Evolutionary conservation across 805 yeast species (phyloP).

Genomic region (Wickerhamiella slavikovae): DNA sequence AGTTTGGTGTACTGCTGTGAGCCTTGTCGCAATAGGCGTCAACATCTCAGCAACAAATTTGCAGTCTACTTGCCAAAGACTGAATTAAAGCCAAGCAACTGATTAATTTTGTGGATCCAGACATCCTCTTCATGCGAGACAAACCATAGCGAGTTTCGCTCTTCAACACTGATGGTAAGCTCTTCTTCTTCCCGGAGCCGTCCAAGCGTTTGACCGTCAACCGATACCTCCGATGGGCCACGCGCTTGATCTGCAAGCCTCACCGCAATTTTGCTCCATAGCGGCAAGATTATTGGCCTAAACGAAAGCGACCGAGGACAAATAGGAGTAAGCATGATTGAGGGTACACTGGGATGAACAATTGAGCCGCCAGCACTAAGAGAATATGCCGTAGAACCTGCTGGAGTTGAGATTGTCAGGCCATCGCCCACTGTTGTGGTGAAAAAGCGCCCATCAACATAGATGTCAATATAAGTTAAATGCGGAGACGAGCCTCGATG

Average conservation of each 20-base stretch:
- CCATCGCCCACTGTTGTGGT: constrained; percentile 92
- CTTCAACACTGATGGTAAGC: constrained; percentile 13
- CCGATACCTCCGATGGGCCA: constrained; percentile 32
- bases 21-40: no score
- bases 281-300: constrained; percentile 69
- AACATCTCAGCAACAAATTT: no score
- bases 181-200: constrained; percentile 48
- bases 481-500: constrained; percentile 84
- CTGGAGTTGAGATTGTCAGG: constrained; percentile 66
- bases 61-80: constrained; percentile 39
- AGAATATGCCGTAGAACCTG: constrained; percentile 90
- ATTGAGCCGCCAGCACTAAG: constrained; percentile 82
- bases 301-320: constrained; percentile 85
- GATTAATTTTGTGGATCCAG: constrained; percentile 83
- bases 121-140: constrained; percentile 66
- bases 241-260: constrained; percentile 17
- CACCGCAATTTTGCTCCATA: constrained; percentile 40
- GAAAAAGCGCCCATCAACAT: constrained; percentile 60
- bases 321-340: constrained; percentile 69
- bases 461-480: constrained; percentile 64
- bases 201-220: constrained; percentile 69
- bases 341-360: constrained; percentile 72
- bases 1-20: no score
- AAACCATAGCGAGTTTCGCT: constrained; percentile 55
- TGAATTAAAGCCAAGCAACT: constrained; percentile 71